phyloP scores from a whole-genome alignment of 805 yeast species.

The Nakazawaea laoshanensis region DNA sequence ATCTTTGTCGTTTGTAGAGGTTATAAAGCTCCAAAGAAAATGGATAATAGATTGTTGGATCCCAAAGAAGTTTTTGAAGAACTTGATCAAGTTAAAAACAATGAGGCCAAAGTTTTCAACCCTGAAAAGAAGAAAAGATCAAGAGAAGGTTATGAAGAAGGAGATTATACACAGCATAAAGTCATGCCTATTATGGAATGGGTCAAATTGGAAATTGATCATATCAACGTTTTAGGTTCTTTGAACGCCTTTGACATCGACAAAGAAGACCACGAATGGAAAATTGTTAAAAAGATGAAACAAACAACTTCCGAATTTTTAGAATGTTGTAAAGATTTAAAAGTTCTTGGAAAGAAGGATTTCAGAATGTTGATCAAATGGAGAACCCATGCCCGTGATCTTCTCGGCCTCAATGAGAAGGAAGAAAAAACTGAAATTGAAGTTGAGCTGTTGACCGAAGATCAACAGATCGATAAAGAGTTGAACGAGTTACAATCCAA shows the following conservation, averaged over 20 bases:
- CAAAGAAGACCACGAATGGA: constrained; percentile 63
- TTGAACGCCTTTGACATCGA: constrained; percentile 58
- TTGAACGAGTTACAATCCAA: constrained; percentile 64
- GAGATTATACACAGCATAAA: constrained; percentile 69
- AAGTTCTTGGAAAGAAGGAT: constrained; percentile 91
- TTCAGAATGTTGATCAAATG: constrained; percentile 79
- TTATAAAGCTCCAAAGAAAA: constrained; percentile 90
- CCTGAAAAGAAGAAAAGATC: constrained; percentile 87
- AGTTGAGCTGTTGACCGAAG: constrained; percentile 72
- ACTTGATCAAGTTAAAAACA: constrained; percentile 63
- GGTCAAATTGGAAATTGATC: constrained; percentile 64
- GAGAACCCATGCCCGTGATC: constrained; percentile 79
- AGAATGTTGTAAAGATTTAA: constrained; percentile 83
- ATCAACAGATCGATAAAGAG: constrained; percentile 83
- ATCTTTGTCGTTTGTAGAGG: constrained; percentile 95
- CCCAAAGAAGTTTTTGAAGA: constrained; percentile 94
- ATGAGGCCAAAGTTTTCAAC: constrained; percentile 87
- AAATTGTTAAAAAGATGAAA: constrained; percentile 58
- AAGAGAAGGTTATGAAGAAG: constrained; percentile 97
- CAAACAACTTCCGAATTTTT: constrained; percentile 72
- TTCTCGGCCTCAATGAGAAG: constrained; percentile 56
- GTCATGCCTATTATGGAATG: constrained; percentile 72
- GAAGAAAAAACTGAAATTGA: constrained; percentile 47
- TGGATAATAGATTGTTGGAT: constrained; percentile 89
- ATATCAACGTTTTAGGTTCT: constrained; percentile 74